These are phyloP conservation scores for Aspergillus sergii DNA, from an alignment of 2,329 filamentous ascomycete species.

Conservation along the genomic window DNA sequence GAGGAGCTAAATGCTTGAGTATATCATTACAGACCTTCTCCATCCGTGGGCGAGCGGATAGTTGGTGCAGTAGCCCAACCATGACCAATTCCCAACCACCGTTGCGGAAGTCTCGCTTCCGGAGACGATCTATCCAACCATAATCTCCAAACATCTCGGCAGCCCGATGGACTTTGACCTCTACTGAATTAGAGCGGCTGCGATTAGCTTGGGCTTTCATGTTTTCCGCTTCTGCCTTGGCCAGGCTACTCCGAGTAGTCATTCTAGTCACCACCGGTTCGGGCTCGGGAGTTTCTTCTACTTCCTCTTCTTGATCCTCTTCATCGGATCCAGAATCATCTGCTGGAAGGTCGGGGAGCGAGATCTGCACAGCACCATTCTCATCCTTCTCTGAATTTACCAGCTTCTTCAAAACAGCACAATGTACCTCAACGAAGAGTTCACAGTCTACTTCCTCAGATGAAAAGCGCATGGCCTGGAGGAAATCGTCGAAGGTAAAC, in stretches of 20 bases:
- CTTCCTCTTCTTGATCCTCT: conserved; percentile 59
- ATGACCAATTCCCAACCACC: conserved; percentile 93
- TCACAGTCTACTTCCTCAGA: conserved; percentile 76
- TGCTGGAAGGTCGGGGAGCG: conserved; percentile 72
- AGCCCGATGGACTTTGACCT: conserved; percentile 54
- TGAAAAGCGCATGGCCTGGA: conserved; percentile 80
- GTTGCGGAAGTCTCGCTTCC: conserved; percentile 79
- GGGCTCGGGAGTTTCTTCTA: conserved; percentile 65
- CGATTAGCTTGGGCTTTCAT: conserved; percentile 62
- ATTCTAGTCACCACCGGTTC: conserved; percentile 66
- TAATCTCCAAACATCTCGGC: conserved; percentile 73
- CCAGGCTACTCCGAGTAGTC: conserved; percentile 82
- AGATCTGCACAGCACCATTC: conserved; percentile 77
- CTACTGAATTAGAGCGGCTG: conserved; percentile 44
- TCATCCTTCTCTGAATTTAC: conserved; percentile 71
- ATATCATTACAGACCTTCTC: conserved; percentile 76
- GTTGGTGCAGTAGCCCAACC: conserved; percentile 80
- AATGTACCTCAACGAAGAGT: conserved; percentile 87
- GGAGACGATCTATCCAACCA: conserved; percentile 83
- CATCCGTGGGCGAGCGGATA: conserved; percentile 74
- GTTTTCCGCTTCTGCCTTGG: conserved; percentile 75
- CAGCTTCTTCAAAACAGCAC: conserved; percentile 83
- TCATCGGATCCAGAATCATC: conserved; percentile 69
- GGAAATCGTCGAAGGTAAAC: conserved; percentile 95
- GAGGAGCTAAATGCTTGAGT: conserved; percentile 77